Evolutionary conservation across 345 rosid genomes (phyloP).

Genomic region (Eucalyptus viminalis): DNA sequence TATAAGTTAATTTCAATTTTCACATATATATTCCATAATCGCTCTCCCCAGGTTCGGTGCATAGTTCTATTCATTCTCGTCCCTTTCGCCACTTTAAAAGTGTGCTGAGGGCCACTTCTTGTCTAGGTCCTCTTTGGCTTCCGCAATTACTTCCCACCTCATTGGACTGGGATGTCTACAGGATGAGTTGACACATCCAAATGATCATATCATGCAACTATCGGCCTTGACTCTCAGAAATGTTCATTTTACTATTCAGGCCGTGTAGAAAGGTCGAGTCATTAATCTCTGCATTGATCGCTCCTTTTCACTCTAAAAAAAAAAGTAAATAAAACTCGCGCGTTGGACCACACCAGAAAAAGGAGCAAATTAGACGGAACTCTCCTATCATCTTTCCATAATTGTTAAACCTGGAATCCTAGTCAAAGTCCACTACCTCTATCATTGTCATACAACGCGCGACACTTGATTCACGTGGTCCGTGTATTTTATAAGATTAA

Average conservation of each 20-base stretch:
- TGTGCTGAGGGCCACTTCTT: not conserved
- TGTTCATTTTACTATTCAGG: not conserved
- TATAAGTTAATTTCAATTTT: too few relatives aligned
- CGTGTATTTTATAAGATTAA: not conserved
- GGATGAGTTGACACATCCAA: not conserved
- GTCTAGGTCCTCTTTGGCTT: not conserved
- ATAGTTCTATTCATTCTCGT: too few relatives aligned
- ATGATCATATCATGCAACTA: not conserved
- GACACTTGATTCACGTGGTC: not conserved
- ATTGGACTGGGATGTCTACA: not conserved
- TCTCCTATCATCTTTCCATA: not conserved
- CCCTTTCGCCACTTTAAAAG: not conserved
- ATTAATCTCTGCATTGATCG: not conserved
- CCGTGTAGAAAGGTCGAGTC: not conserved
- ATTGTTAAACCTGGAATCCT: not conserved
- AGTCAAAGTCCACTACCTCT: not conserved
- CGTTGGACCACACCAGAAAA: not conserved
- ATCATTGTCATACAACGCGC: not conserved
- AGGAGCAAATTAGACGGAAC: not conserved
- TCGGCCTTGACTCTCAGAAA: not conserved
- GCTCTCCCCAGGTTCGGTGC: rapidly evolving
- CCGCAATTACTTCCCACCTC: rapidly evolving
- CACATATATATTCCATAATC: too few relatives aligned
- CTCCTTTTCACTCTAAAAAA: not conserved
- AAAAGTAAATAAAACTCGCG: not conserved